Percentiles rank a stretch among this genome's conserved stretches.
Conservation (phyloP, 129 eudicot genomes). For the Centaurea solstitialis region DNA sequence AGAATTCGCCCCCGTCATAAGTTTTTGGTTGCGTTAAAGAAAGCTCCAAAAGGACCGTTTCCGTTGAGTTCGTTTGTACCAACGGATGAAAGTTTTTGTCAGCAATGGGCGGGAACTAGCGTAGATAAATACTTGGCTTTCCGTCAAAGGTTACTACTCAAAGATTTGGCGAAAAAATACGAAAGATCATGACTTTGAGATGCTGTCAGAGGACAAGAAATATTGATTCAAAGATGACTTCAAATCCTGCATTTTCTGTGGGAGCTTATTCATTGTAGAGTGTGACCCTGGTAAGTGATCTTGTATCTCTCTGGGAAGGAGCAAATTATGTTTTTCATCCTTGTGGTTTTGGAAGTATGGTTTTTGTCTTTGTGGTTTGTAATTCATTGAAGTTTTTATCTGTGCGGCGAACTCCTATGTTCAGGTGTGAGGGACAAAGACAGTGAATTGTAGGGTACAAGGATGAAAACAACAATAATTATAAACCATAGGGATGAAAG, state of each 20-base stretch:
- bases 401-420: background rate
- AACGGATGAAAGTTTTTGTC: slow-evolving; percentile 88
- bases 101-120: slow-evolving; percentile 94
- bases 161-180: slow-evolving; percentile 80
- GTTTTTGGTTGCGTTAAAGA: slow-evolving; percentile 79
- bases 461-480: background rate
- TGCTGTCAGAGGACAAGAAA: background rate
- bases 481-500: background rate
- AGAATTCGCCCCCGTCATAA: slow-evolving; percentile 95
- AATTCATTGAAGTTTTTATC: background rate
- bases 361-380: background rate
- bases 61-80: slow-evolving; percentile 89
- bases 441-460: background rate
- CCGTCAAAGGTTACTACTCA: slow-evolving; percentile 71
- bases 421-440: background rate
- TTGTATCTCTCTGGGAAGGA: background rate
- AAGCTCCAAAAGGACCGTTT: slow-evolving; percentile 94
- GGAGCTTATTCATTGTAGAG: slow-evolving; percentile 23
- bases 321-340: background rate
- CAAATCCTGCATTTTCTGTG: background rate
- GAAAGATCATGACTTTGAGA: slow-evolving; percentile 40
- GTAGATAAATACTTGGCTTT: slow-evolving; percentile 84
- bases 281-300: slow-evolving; percentile 33
- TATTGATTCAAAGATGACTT: slow-evolving; percentile 9
- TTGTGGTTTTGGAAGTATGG: background rate